These are phyloP conservation scores for Veloboletus limbatus DNA, from an alignment of 1,284 basidiomycete species.

Conservation along the genomic window DNA sequence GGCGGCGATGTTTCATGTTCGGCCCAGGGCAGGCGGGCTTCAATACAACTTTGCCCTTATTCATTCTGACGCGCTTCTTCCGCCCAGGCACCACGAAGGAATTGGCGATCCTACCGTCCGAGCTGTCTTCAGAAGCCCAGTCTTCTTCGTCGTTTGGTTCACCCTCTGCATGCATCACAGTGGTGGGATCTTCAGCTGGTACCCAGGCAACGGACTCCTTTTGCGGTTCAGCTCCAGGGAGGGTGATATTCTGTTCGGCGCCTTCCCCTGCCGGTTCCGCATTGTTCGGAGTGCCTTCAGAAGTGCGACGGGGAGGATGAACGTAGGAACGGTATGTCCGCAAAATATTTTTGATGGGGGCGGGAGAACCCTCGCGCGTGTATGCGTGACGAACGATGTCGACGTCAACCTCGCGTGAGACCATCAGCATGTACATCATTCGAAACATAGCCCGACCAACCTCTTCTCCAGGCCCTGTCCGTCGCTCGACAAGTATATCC, in stretches of 20 bases:
- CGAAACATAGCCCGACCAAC: constrained; percentile 11
- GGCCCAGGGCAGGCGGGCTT: constrained; percentile 2
- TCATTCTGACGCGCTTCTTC: constrained; percentile 18
- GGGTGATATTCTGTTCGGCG: background rate
- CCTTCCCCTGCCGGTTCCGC: constrained; percentile 2
- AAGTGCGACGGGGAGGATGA: constrained; percentile 10
- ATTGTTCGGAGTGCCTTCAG: constrained; percentile 1
- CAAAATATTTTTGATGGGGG: background rate
- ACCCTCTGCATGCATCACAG: constrained; percentile 3
- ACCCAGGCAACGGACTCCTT: background rate
- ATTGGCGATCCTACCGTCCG: background rate
- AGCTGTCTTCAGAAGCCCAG: constrained; percentile 26
- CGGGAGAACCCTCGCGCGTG: constrained; percentile 3
- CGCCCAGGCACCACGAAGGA: constrained; percentile 4
- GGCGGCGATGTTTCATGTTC: constrained; percentile 12
- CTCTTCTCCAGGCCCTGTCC: constrained; percentile 32
- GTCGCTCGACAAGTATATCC: constrained; percentile 46
- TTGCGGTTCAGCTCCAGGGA: background rate
- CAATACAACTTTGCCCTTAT: constrained; percentile 14
- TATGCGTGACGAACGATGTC: constrained; percentile 25
- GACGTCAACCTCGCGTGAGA: constrained; percentile 24
- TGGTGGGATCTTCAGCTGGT: background rate
- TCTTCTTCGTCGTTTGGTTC: constrained; percentile 21
- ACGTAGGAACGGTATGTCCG: constrained; percentile 9
- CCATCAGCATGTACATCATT: constrained; percentile 14